Conservation (phyloP, 2,329 filamentous ascomycete genomes). For the Nectriaceae sp. region DNA sequence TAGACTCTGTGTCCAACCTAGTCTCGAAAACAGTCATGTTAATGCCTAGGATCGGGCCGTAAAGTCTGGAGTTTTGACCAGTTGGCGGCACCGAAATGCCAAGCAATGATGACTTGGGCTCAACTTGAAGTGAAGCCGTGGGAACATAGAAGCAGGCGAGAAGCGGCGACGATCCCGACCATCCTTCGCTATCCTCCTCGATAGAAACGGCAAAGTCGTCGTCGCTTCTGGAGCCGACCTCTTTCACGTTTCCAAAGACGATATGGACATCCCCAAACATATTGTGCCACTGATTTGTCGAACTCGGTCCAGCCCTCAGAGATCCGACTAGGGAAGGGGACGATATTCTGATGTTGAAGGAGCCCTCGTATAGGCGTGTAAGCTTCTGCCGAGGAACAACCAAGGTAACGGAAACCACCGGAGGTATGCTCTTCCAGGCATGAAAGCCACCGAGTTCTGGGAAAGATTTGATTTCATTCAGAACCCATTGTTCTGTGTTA, state of each 20-base stretch:
- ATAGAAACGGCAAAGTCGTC: slow-evolving; percentile 37
- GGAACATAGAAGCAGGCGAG: slow-evolving; percentile 45
- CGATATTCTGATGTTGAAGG: slow-evolving; percentile 12
- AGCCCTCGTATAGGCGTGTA: slow-evolving; percentile 27
- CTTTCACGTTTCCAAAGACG: slow-evolving; percentile 39
- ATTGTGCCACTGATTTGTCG: slow-evolving; percentile 33
- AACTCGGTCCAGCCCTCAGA: slow-evolving; percentile 24
- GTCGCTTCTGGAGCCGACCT: slow-evolving; percentile 21
- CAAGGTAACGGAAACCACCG: slow-evolving; percentile 38
- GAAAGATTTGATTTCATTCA: slow-evolving; percentile 17
- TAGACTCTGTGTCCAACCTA: slow-evolving; percentile 26
- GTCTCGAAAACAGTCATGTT: slow-evolving; percentile 36
- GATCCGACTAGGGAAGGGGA: slow-evolving; percentile 34
- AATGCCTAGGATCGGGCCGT: slow-evolving; percentile 25
- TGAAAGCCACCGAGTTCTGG: slow-evolving; percentile 32
- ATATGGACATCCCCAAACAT: slow-evolving; percentile 44
- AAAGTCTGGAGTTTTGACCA: slow-evolving; percentile 23
- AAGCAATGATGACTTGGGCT: slow-evolving; percentile 33
- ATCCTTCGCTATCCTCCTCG: slow-evolving; percentile 37
- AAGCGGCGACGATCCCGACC: slow-evolving; percentile 40
- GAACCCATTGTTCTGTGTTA: slow-evolving; percentile 33
- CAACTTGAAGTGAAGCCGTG: slow-evolving; percentile 34
- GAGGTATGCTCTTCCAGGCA: slow-evolving; percentile 40
- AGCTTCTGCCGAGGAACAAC: slow-evolving; percentile 34
- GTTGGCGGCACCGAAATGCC: slow-evolving; percentile 34